A percentile compares a stretch with the other conserved stretches of the same genome.
Evolutionary conservation across 1,139 yeast genomes (phyloP).

Genomic region (Groenewaldozyma auringiensis): DNA sequence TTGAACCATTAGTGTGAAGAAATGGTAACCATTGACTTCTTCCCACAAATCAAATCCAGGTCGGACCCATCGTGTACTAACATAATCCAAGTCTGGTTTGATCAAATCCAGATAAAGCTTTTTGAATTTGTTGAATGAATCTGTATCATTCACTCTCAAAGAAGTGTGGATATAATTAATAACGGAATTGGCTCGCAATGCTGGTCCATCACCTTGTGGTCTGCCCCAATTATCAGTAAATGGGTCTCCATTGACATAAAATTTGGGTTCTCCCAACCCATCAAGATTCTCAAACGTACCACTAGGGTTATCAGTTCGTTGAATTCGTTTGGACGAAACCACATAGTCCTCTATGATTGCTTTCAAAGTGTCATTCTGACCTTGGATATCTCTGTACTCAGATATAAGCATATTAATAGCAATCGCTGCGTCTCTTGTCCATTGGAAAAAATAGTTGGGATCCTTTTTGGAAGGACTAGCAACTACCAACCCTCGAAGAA

Average conservation of each 20-base stretch:
- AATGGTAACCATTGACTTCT: constrained; percentile 66
- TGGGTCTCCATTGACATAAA: constrained; percentile 53
- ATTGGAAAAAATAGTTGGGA: constrained; percentile 81
- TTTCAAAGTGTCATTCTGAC: constrained; percentile 28
- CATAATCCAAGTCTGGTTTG: constrained; percentile 64
- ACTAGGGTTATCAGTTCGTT: constrained; percentile 58
- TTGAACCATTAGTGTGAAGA: constrained; percentile 72
- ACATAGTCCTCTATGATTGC: constrained; percentile 51
- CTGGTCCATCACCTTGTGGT: constrained; percentile 96
- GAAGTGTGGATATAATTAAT: constrained; percentile 47
- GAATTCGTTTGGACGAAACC: constrained; percentile 49
- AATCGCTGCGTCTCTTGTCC: constrained; percentile 88
- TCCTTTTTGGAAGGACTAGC: constrained; percentile 67
- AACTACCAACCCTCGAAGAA: constrained; percentile 61
- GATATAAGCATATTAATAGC: constrained; percentile 61
- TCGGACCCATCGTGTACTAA: constrained; percentile 53
- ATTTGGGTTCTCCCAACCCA: constrained; percentile 89
- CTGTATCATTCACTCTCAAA: constrained; percentile 27
- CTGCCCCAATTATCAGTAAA: constrained; percentile 78
- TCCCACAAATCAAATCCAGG: constrained; percentile 90
- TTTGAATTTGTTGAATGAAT: constrained; percentile 18
- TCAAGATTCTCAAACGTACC: constrained; percentile 48
- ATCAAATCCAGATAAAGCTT: constrained; percentile 38
- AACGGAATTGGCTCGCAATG: constrained; percentile 63
- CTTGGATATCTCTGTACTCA: constrained; percentile 26